These are phyloP conservation scores for Amanita muscaria DNA, from an alignment of 768 basidiomycete genomes.

Conservation along the genomic window DNA sequence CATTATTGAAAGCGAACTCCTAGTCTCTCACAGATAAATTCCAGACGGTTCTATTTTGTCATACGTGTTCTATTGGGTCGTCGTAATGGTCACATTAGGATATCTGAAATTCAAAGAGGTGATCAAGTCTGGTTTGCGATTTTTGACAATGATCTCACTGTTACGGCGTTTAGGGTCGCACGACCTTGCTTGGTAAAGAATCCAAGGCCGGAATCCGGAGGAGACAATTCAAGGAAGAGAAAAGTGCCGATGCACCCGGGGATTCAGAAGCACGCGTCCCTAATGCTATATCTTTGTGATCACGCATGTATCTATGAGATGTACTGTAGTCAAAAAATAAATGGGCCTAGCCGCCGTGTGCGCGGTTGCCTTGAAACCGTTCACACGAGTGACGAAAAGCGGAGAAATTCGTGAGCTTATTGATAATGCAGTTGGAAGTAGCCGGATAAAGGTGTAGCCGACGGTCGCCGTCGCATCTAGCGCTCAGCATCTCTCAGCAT, in stretches of 20 bases:
- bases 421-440: too few species aligned
- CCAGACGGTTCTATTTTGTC: slow-evolving; percentile 70
- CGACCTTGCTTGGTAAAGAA: slow-evolving; percentile 49
- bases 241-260: not conserved
- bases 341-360: too few species aligned
- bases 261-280: not conserved
- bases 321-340: not conserved
- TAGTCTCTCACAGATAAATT: slow-evolving; percentile 1
- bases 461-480: too few species aligned
- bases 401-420: too few species aligned
- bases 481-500: too few species aligned
- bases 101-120: slow-evolving; percentile 60
- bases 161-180: slow-evolving; percentile 44
- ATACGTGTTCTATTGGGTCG: slow-evolving; percentile 91
- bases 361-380: too few species aligned
- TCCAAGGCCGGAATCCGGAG: slow-evolving; percentile 36
- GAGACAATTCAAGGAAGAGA: slow-evolving; percentile 10
- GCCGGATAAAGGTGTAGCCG: too few species aligned
- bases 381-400: too few species aligned
- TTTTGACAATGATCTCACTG: not conserved
- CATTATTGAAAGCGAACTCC: not conserved
- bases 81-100: slow-evolving; percentile 59
- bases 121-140: slow-evolving; percentile 1
- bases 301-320: not conserved
- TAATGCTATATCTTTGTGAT: not conserved